Percentiles rank a stretch among this genome's conserved stretches.
These are phyloP conservation scores for Amaranthus hypochondriacus DNA, from an alignment of 148 eudicot species.

Conservation along the genomic window DNA sequence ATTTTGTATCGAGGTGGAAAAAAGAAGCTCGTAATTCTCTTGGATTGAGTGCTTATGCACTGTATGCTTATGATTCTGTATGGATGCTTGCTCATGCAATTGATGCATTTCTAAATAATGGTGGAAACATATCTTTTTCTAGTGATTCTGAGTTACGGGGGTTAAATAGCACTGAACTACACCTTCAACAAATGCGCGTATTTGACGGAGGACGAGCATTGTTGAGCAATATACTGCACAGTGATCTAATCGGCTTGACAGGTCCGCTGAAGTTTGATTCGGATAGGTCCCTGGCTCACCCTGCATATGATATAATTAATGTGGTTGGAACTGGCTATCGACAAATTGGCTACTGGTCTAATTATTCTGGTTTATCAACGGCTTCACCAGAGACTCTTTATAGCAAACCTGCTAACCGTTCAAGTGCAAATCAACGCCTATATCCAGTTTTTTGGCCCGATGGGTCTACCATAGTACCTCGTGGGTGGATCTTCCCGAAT, in stretches of 20 bases:
- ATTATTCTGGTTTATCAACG: slow-evolving; percentile 69
- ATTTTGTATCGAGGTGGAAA: slow-evolving; percentile 56
- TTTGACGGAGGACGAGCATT: slow-evolving; percentile 74
- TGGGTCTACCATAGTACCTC: slow-evolving; percentile 54
- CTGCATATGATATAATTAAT: slow-evolving; percentile 83
- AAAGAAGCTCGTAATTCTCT: slow-evolving; percentile 45
- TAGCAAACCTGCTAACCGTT: slow-evolving; percentile 50
- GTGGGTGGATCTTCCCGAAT: slow-evolving; percentile 96
- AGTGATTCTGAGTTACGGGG: slow-evolving; percentile 37
- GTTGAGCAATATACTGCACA: slow-evolving; percentile 50
- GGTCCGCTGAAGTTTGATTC: slow-evolving; percentile 65
- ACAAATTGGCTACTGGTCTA: slow-evolving; percentile 84
- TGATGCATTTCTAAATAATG: slow-evolving; percentile 63
- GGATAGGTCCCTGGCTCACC: slow-evolving; percentile 50
- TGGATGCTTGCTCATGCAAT: slow-evolving; percentile 86
- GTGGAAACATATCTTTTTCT: slow-evolving; percentile 72
- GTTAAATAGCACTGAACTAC: slow-evolving; percentile 34
- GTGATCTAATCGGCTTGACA: slow-evolving; percentile 65
- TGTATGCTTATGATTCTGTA: slow-evolving; percentile 88
- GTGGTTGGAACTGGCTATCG: slow-evolving; percentile 75
- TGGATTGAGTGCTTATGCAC: slow-evolving; percentile 72
- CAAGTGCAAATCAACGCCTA: slow-evolving; percentile 48
- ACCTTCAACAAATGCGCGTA: slow-evolving; percentile 56
- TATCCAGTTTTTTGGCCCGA: slow-evolving; percentile 84
- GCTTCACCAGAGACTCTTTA: slow-evolving; percentile 67